Base-by-base conservation (phyloP, 2,329 filamentous ascomycete genomes). In the Fusarium torulosum region DNA sequence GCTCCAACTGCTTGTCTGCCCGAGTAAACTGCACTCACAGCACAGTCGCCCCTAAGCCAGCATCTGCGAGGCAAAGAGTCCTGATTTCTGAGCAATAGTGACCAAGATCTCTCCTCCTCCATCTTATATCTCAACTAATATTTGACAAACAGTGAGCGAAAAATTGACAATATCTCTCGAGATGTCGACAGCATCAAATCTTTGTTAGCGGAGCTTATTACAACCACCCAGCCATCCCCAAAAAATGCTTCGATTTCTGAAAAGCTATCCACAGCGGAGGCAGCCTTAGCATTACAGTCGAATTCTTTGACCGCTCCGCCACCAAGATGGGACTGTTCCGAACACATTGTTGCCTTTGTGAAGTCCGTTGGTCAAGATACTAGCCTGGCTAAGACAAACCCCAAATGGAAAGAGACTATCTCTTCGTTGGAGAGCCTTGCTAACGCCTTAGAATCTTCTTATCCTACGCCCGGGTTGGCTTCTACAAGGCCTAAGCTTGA, bases 71-170 rank as follows among this genome's bases (percentile, higher is more conserved):
- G 56, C 78, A 79, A 50, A 75, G 79, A 37, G 74, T 79, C 4
- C 55, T 79, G 38, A 75, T 80, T 25, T 79, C 78, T 6, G 68
- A 76, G 38, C 63, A 79, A 66, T 80, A 80, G 79, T 80, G 29
- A 67, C 74, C 65, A 6, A 3, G 23, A 15, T 6, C 33, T 5
- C 29, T 11, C 2, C 25, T 11, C 1, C 8, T 3, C 3, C 10
- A 9, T 11, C 3, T 4, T 1, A 10, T 7, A 7, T 4, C 9
- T 9, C 0, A 2, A 1, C 9, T 45, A 25, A 43, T 14, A 2
- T 1, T 8, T 20, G 3, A 20, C 4, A 6, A 17, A n/a, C 7
- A 80, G 78, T 57, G 79, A 80, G 46, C 72, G 69, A 43, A 80
- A 80, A 54, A 78, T 80, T 25, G 77, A 80, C 37, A 69, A 72